A percentile compares a stretch with the other conserved stretches of the same genome.
Conservation (phyloP, 2,329 filamentous ascomycete genomes). For the Ceratocystis cubensis region DNA sequence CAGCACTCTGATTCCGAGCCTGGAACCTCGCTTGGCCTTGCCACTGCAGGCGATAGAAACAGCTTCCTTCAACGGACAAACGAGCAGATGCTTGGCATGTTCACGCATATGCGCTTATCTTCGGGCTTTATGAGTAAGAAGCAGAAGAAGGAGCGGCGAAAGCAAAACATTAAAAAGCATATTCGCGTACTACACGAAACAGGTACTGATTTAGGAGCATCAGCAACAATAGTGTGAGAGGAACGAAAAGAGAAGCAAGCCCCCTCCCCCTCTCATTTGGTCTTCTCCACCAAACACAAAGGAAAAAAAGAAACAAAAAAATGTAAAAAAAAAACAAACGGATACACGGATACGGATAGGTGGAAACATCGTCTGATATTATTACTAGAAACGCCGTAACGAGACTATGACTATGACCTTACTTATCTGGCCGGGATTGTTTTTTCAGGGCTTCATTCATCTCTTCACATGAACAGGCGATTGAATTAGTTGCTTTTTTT, state of each 20-base stretch:
- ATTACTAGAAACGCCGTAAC: constrained; percentile 4
- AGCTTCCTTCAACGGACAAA: constrained; percentile 15
- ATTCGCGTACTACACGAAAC: constrained; percentile 30
- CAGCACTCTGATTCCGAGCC: background rate
- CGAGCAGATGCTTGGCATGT: constrained; percentile 15
- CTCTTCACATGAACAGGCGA: background rate
- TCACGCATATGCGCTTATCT: constrained; percentile 14
- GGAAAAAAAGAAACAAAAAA: background rate
- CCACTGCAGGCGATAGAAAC: background rate
- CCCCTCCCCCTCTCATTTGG: background rate
- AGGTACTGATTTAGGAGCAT: background rate
- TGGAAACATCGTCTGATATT: background rate
- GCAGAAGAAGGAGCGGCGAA: constrained; percentile 27
- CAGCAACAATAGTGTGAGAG: background rate
- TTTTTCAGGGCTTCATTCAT: background rate
- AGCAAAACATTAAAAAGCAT: constrained; percentile 29
- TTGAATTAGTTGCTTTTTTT: background rate
- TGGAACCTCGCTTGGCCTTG: background rate
- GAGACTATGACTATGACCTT: constrained; percentile 7
- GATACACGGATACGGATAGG: background rate
- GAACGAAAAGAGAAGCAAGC: background rate
- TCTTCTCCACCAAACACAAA: no score
- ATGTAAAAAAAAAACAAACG: background rate
- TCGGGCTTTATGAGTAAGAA: constrained; percentile 18
- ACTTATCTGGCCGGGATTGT: background rate